Evolutionary conservation across 2,329 filamentous ascomycete species (phyloP), one percentile per base, ranked within the genome.

Genomic region (Botrytis galanthina): DNA sequence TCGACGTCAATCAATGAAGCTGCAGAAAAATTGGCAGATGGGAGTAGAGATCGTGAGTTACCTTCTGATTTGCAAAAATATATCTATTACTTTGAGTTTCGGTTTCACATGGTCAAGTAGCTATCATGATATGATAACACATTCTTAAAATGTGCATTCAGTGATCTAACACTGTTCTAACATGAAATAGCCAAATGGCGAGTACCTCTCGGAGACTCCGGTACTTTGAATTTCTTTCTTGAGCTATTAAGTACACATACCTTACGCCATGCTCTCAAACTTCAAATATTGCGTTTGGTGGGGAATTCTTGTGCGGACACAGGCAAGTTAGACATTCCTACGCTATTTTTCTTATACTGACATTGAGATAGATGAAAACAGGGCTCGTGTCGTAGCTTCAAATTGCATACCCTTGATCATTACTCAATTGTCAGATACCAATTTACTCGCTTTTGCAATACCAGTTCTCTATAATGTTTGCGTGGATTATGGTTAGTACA

Each of bases 221-320:
- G 88, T 3, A 81, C 91, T 46, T 80, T 91, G 14, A 83, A 85
- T 32, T 88, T 89, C 80, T 88, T 89, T 77, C 82, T 90, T 26
- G 80, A 82, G 18, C 77, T 88, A 20, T 78, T 89, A 14, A 81
- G 81, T 8, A 78, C 80, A 0, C 22, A 73, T 29, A 59, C 71
- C 60, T 35, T 70, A n/a, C 42, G 39, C 18, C 71, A 69, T 26
- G 42, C 63, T 26, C 57, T 90, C n/a, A 84, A 84, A 62, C 82
- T 87, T 12, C 89, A 91, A 72, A 81, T 85, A 12, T 82, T 91
- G 26, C 87, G 89, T 37, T 80, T 90, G 32, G 83, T 89, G 26
- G 89, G 89, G 22, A 91, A 91, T 79, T 87, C 87, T 16, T 90
- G 88, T 75, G 89, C 89, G 32, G 89, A 91, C 76, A 87, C 87